Evolutionary conservation across 805 yeast genomes (phyloP).

Genomic region (Myxozyma udenii): DNA sequence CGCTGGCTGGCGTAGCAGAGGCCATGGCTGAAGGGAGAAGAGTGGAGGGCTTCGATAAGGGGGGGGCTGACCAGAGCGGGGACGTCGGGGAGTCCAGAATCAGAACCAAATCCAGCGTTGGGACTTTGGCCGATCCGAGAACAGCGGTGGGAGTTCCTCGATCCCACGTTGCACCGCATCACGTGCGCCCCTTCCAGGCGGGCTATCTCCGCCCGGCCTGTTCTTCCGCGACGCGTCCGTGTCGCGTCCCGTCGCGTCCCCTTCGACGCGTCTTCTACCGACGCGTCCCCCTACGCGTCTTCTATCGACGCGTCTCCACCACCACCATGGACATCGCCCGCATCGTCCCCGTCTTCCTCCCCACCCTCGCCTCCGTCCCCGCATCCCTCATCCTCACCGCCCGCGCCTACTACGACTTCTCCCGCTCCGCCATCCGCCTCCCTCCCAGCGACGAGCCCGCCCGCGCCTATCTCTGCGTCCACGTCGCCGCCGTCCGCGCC

Average conservation of each 20-base stretch:
- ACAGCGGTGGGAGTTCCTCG: not conserved
- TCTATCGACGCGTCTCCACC: not conserved
- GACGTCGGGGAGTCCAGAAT: not conserved
- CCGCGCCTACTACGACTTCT: not conserved
- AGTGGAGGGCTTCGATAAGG: not conserved
- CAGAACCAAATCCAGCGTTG: too few species aligned
- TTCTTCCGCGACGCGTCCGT: not conserved
- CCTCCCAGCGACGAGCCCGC: conserved; percentile 19
- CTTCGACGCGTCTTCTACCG: not conserved
- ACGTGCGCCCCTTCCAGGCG: not conserved
- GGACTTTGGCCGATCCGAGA: not conserved
- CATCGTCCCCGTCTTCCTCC: not conserved
- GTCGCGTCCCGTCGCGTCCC: not conserved
- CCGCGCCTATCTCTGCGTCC: conserved; percentile 23
- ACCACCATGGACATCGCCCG: not conserved
- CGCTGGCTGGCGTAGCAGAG: not conserved
- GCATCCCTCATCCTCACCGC: not conserved
- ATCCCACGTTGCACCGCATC: not conserved
- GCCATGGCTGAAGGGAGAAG: not conserved
- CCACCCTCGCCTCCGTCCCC: not conserved
- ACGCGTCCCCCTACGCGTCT: not conserved
- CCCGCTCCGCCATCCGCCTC: conserved; percentile 10
- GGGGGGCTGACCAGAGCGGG: not conserved
- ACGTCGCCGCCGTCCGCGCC: conserved; percentile 20
- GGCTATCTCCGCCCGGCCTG: not conserved